Evolutionary conservation across 306 rosid genomes (phyloP).

Genomic region (Bauhinia variegata): DNA sequence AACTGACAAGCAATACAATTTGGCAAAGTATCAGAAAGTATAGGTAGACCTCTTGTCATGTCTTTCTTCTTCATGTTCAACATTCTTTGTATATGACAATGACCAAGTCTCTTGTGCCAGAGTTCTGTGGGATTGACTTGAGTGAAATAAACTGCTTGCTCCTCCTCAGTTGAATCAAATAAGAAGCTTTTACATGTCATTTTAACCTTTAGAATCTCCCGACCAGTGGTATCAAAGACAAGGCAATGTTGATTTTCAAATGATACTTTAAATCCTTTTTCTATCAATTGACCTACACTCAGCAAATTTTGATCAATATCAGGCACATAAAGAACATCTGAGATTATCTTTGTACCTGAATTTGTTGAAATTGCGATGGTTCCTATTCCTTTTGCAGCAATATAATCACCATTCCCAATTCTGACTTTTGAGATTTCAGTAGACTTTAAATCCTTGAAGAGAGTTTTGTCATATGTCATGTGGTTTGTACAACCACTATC

Average conservation of each 20-base stretch:
- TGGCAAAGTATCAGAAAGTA: not conserved
- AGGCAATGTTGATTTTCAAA: no score
- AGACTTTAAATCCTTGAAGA: not conserved
- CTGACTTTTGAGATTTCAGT: not conserved
- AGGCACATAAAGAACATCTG: not conserved
- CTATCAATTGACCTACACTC: no score
- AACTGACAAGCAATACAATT: not conserved
- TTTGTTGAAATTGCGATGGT: not conserved
- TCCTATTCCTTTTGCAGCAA: not conserved
- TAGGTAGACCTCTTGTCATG: not conserved
- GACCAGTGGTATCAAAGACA: no score
- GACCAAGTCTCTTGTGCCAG: not conserved
- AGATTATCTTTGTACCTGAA: conserved; percentile 5
- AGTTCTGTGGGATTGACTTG: not conserved
- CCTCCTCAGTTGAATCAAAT: no score
- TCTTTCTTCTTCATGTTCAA: not conserved
- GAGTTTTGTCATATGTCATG: not conserved
- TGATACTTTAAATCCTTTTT: no score
- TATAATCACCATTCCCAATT: conserved; percentile 8
- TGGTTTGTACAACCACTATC: not conserved
- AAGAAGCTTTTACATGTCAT: no score
- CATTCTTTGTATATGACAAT: conserved; percentile 3
- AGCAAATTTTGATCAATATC: conserved; percentile 5
- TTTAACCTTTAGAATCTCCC: no score
- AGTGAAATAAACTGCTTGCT: not conserved